Evolutionary conservation across 148 eudicot species (phyloP).

Genomic region (Mesembryanthemum crystallinum): DNA sequence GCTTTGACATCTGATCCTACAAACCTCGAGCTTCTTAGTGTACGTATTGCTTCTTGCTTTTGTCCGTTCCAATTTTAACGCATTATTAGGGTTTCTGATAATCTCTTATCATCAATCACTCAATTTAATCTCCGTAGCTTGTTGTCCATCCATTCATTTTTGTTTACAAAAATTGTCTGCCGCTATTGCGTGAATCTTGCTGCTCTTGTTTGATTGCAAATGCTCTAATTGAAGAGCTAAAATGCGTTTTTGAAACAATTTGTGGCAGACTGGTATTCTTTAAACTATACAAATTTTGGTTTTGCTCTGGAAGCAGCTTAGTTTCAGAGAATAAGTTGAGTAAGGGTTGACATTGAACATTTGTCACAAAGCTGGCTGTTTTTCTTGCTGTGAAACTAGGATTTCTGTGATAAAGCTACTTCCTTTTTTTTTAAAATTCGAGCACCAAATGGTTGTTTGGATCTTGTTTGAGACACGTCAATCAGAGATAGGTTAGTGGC

Average conservation of each 20-base stretch:
- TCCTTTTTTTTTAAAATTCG: background rate
- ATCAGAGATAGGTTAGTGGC: background rate
- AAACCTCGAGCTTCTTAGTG: slow-evolving; percentile 61
- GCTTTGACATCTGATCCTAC: slow-evolving; percentile 62
- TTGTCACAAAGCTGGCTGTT: background rate
- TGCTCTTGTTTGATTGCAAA: background rate
- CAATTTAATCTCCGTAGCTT: background rate
- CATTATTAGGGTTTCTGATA: background rate
- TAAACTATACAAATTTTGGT: background rate
- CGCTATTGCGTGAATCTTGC: background rate
- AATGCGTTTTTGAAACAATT: background rate
- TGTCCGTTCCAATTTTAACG: background rate
- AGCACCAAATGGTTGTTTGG: background rate
- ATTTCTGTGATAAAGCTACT: background rate
- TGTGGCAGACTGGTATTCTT: background rate
- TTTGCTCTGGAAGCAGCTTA: background rate
- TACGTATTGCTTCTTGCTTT: slow-evolving; percentile 7
- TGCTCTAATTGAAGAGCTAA: background rate
- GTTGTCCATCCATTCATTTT: background rate
- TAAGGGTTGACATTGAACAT: background rate
- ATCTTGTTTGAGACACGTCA: background rate
- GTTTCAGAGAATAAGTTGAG: no score
- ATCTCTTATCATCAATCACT: background rate
- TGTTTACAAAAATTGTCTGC: background rate
- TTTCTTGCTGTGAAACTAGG: background rate